phyloP scores from a whole-genome alignment of 176 grass and related monocot species.

The Otatea glauca region DNA sequence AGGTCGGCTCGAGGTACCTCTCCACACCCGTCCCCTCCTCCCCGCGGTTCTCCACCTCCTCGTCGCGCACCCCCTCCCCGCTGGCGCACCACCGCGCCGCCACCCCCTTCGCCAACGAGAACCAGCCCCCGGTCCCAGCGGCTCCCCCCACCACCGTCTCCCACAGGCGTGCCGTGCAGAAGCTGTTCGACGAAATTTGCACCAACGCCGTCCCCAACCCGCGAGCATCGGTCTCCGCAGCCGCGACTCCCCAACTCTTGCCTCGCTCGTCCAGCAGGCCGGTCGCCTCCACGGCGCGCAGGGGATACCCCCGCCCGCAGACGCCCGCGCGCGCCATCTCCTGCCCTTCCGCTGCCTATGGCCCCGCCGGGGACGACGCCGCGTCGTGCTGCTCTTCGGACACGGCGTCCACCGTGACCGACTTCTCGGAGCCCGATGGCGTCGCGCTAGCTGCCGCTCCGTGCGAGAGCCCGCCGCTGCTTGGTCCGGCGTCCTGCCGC shows the following conservation, averaged over 20 bases:
- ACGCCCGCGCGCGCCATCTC: constrained; percentile 58
- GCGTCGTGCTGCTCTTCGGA: constrained; percentile 52
- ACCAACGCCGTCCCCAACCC: constrained; percentile 10
- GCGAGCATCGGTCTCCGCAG: constrained; percentile 24
- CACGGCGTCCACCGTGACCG: constrained; percentile 46
- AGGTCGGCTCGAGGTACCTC: constrained; percentile 90
- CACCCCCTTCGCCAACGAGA: constrained; percentile 74
- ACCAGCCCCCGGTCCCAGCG: constrained; percentile 41
- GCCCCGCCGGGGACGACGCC: constrained; percentile 22
- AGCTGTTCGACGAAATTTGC: constrained; percentile 70
- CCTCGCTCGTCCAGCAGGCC: constrained; percentile 44
- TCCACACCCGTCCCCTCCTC: constrained; percentile 54
- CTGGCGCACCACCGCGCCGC: constrained; percentile 30
- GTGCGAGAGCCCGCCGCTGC: constrained; percentile 82
- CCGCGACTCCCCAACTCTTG: constrained; percentile 26
- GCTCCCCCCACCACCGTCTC: constrained; percentile 34
- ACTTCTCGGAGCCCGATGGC: constrained; percentile 60
- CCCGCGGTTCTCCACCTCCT: constrained; percentile 50
- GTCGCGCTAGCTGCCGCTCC: constrained; percentile 12
- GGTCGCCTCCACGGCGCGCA: not conserved
- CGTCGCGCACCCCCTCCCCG: constrained; percentile 49
- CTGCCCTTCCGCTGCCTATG: constrained; percentile 24
- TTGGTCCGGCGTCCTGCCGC: constrained; percentile 48
- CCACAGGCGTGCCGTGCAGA: constrained; percentile 61
- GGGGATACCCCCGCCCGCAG: constrained; percentile 43